A percentile compares a stretch with the other conserved stretches of the same genome.
phyloP scores from a whole-genome alignment of 2,329 filamentous ascomycete species.

The Epicoccum nigrum region DNA sequence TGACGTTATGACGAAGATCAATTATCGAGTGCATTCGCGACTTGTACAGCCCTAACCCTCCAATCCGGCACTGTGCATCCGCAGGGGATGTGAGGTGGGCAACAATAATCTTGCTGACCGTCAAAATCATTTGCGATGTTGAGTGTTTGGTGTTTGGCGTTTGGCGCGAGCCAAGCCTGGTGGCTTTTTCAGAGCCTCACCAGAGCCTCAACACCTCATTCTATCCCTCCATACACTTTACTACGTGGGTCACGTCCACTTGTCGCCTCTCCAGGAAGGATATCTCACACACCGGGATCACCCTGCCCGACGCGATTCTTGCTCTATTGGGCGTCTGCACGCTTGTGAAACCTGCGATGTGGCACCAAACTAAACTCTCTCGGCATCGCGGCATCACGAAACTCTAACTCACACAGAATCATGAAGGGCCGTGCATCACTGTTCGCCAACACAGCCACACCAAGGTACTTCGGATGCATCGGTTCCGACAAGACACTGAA shows the following conservation, averaged over 20 bases:
- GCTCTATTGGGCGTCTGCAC: slow-evolving; percentile 13
- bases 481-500: slow-evolving; percentile 2
- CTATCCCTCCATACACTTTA: neutral
- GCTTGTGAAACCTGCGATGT: slow-evolving; percentile 41
- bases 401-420: slow-evolving; percentile 23
- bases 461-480: slow-evolving; percentile 10
- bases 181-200: slow-evolving; percentile 1
- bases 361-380: slow-evolving; percentile 34
- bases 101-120: neutral
- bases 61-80: too few relatives aligned
- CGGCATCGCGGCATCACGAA: slow-evolving; percentile 29
- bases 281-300: slow-evolving; percentile 27
- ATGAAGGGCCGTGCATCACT: slow-evolving; percentile 23
- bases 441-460: slow-evolving; percentile 18
- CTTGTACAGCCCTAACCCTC: too few relatives aligned
- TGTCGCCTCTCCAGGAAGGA: slow-evolving; percentile 9
- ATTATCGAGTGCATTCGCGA: too few relatives aligned
- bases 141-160: slow-evolving; percentile 4
- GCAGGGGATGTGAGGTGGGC: too few relatives aligned
- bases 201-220: neutral
- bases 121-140: slow-evolving; percentile 1
- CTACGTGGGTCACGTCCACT: too few relatives aligned
- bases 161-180: slow-evolving; percentile 5
- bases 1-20: too few relatives aligned
- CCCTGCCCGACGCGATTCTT: slow-evolving; percentile 25